Evolutionary conservation across 2,329 filamentous ascomycete species (phyloP), one percentile per base, ranked within the genome.

Genomic region (Diplodia mutila): DNA sequence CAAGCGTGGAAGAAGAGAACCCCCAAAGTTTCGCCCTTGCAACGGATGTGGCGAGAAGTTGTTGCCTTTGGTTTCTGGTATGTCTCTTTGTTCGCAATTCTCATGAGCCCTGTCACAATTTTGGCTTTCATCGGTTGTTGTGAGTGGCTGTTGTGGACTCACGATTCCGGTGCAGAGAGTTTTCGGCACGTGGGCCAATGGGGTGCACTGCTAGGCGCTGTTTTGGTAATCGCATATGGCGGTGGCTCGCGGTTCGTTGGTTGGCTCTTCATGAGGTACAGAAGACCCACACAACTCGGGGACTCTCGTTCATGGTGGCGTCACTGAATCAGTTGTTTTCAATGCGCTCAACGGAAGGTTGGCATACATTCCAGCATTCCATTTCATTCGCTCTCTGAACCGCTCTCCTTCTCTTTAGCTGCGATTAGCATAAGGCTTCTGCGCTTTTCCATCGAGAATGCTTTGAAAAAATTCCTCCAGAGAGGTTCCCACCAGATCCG

Each of bases 381-480:
- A n/a, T n/a, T n/a, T n/a, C n/a, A n/a, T n/a, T n/a, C n/a, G n/a
- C n/a, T n/a, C n/a, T n/a, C n/a, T n/a, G n/a, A n/a, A n/a, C n/a
- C n/a, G n/a, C n/a, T n/a, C n/a, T 23, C 8, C 29, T 37, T 29
- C 27, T 14, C 11, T 42, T n/a, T 42, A 42, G 5, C 16, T 42
- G 39, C 18, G 39, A 42, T 42, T 7, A 2, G 54, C 8, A n/a
- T 42, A 80, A 11, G 78, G 70, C 61, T 74, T 78, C 73, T 74
- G 75, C 16, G 75, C 79, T 29, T 78, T 80, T 12, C 83, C 82
- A 11, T 73, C 75, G 27, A 84, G 69, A 7, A 84, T 73, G 1
- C 80, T 78, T 61, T 78, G 71, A 9, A 82, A 72, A 67, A 80
- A 83, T 6, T 77, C 75, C 67, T 75, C 74, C 64, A 80, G 69